Percentiles rank a stretch among this genome's conserved stretches.
Evolutionary conservation across 306 rosid genomes (phyloP).

Genomic region (Cicer chorassanicum): DNA sequence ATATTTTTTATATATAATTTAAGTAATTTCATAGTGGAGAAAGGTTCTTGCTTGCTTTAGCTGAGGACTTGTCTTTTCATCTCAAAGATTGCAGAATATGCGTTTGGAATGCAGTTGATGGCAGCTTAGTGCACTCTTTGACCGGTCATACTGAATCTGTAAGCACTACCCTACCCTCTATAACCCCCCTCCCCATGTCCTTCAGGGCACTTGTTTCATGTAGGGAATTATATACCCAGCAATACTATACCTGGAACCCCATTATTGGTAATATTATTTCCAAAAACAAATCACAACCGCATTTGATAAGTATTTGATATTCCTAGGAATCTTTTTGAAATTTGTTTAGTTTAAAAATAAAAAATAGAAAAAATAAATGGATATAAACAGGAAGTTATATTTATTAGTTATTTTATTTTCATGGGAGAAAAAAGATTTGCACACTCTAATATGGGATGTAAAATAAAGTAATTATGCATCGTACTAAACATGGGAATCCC

Average conservation of each 20-base stretch:
- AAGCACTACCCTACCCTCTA: conserved; percentile 23
- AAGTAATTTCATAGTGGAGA: conserved; percentile 33
- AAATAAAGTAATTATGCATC: background rate
- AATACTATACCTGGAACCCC: no score
- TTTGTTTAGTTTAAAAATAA: background rate
- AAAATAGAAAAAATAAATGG: background rate
- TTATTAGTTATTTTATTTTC: background rate
- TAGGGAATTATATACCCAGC: no score
- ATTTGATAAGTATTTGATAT: background rate
- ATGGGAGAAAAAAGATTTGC: background rate
- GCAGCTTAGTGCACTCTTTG: conserved; percentile 91
- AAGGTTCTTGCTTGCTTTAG: conserved; percentile 30
- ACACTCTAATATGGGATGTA: background rate
- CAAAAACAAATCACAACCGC: background rate
- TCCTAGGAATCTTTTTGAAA: background rate
- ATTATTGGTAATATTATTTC: background rate
- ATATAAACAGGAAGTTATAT: background rate
- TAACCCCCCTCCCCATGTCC: background rate
- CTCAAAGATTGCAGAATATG: conserved; percentile 92
- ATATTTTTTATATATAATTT: conserved; percentile 29
- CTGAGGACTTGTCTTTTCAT: conserved; percentile 39
- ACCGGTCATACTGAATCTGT: conserved; percentile 89
- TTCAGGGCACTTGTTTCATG: background rate
- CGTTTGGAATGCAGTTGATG: conserved; percentile 96
- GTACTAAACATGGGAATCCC: conserved; percentile 6